Evolutionary conservation across 306 rosid genomes (phyloP), one percentile per base, ranked within the genome.

Genomic region (Sophora flavescens): DNA sequence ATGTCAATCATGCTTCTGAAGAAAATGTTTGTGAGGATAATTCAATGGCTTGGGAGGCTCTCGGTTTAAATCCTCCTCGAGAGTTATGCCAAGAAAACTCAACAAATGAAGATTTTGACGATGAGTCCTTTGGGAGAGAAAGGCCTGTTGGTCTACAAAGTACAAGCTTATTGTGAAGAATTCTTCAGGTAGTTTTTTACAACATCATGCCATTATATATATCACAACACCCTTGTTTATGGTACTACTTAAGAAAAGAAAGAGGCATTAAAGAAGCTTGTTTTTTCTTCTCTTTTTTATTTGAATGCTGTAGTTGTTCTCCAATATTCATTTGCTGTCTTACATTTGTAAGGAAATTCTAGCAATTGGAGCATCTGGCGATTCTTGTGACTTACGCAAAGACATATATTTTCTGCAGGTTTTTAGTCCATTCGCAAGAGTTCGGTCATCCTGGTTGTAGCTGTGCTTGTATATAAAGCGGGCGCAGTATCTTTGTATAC

Each of bases 71-170:
- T 74, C 81, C 93, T 71, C 69, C 70, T 35, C 79, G 57, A 14
- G 94, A 88, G 67, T 68, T 96, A 50, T 93, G 99, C 84, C 99
- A 93, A 87, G 98, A 96, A 81, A 93, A 93, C 75, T 93, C 97
- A 45, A 88, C 90, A 54, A 91, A 91, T 80, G 97, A 93, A 88
- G 98, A 89, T 85, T 91, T 91, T 80, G 99, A 84, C 38, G 97
- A 93, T 57, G 97, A 91, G 73, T 64, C 96, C 50, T 92, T 93
- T 76, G 96, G 87, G 51, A 76, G 89, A 86, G 97, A 96, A 63
- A 81, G 88, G 81, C 85, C 98, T 0, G 89, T 86, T 75, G 94
- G 84, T 69, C 82, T 89, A 74, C 62, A 86, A 71, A 87, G 91
- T 86, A 88, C 91, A 42, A 86, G 89, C 93, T 64, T 88, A 64